Base-by-base conservation (phyloP, 805 yeast genomes). In the Ogataea nakhonphanomensis region DNA sequence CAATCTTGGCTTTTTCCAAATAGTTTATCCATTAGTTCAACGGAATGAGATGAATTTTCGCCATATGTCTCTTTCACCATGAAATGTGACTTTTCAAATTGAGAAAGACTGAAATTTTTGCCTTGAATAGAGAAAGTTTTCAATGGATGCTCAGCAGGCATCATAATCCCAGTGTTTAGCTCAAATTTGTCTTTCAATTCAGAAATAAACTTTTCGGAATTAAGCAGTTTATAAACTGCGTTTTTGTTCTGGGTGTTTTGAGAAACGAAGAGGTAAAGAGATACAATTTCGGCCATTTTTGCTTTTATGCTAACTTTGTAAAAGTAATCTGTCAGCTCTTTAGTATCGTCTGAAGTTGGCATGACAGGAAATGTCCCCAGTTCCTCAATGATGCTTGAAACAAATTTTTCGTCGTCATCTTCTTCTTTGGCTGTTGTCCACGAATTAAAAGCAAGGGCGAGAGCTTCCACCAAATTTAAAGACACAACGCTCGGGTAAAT, bases 251-350 rank as follows among this genome's bases (percentile, higher is more conserved):
- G 53, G 7, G 62, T 69, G 40, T 66, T 69, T 29, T 70, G 68
- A 4, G 80, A 73, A 5, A 80, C 80, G 62, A 78, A 84, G 14
- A 86, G 62, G 33, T 81, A 75, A 30, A 86, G 66, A 0, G 96
- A 88, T 36, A 88, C 67, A 8, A 88, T 78, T 53, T 86, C 93
- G 2, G 86, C 77, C 13, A 85, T 76, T 48, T 81, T 79, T 1
- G 95, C 76, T 7, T 79, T 66, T 33, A 83, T 61, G 43, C 74
- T 76, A 51, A 76, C 71, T 37, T 74, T 73, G 49, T 79, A 77
- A 30, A 84, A 79, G 4, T 64, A 54, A 10, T 64, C 54, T 7
- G 70, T 59, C 30, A 46, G 54, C 1, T 52, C 61, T 4, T 57
- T 59, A 12, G 30, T 25, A 7, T 42, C 41, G 7, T 54, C 27